Conservation (phyloP, 495 filamentous ascomycete species). For the Penicillium pancosmium region DNA sequence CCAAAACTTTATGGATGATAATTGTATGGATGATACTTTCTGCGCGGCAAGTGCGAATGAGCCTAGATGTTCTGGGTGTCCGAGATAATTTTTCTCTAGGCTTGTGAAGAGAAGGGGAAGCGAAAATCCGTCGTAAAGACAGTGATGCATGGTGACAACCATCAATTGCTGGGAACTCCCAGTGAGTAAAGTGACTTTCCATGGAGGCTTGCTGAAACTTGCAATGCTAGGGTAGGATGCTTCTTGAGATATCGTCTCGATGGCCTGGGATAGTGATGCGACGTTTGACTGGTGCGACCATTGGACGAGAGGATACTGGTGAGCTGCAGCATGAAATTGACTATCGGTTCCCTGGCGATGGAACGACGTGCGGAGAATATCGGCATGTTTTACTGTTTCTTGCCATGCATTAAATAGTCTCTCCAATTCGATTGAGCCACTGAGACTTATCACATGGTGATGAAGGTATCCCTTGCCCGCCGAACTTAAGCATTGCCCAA, state of each 20-base stretch:
- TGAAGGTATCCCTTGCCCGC: constrained; percentile 26
- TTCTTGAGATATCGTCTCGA: neutral
- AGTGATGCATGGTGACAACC: constrained; percentile 71
- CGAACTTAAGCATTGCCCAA: constrained; percentile 28
- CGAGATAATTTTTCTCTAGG: neutral
- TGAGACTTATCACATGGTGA: constrained; percentile 24
- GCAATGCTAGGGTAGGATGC: neutral
- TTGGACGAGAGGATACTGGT: neutral
- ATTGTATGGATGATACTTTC: neutral
- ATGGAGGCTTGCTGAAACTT: neutral
- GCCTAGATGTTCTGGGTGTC: constrained; percentile 10
- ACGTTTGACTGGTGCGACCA: constrained; percentile 1
- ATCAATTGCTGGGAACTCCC: constrained; percentile 22
- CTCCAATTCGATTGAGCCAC: neutral
- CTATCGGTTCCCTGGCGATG: constrained; percentile 7
- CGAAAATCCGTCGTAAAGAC: constrained; percentile 77
- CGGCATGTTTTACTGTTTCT: neutral
- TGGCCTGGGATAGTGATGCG: neutral
- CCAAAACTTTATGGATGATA: neutral
- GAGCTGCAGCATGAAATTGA: constrained; percentile 21
- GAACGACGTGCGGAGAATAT: constrained; percentile 32
- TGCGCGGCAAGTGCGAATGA: neutral
- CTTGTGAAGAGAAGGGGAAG: constrained; percentile 63
- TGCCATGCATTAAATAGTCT: neutral
- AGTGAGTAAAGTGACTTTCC: constrained; percentile 7